Conservation (phyloP, 202 grass and related monocot genomes). For the Carex sylvatica region DNA sequence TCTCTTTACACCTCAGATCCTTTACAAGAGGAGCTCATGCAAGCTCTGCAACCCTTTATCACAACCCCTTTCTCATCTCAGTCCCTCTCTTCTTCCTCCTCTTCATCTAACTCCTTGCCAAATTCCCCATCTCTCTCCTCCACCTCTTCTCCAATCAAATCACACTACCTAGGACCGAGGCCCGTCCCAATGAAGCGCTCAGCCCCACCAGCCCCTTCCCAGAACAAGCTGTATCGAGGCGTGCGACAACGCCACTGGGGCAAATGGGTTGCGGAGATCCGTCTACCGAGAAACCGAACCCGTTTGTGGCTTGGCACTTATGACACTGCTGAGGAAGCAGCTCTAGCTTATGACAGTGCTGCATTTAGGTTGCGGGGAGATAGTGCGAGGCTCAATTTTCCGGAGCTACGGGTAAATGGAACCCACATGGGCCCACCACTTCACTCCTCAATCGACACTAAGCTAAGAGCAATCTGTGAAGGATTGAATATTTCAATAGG, state of each 20-base stretch:
- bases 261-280: slow-evolving; percentile 98
- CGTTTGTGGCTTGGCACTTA: slow-evolving; percentile 96
- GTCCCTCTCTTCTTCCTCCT: slow-evolving; percentile 1
- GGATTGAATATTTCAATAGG: slow-evolving; percentile 23
- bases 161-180: slow-evolving; percentile 7
- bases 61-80: slow-evolving; percentile 18
- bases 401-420: slow-evolving; percentile 56
- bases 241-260: slow-evolving; percentile 97
- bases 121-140: slow-evolving; percentile 30
- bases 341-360: slow-evolving; percentile 76
- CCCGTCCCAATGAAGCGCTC: slow-evolving; percentile 61
- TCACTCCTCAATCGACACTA: slow-evolving; percentile 70
- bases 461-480: slow-evolving; percentile 75
- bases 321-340: slow-evolving; percentile 85
- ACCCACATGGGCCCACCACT: slow-evolving; percentile 50
- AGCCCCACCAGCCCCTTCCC: neutral
- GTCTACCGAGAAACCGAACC: slow-evolving; percentile 84
- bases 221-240: slow-evolving; percentile 74
- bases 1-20: slow-evolving; percentile 27
- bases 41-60: slow-evolving; percentile 36
- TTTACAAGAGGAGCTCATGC: slow-evolving; percentile 43
- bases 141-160: neutral
- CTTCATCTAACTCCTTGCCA: slow-evolving; percentile 27
- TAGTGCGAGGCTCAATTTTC: slow-evolving; percentile 84
- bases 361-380: slow-evolving; percentile 85